Evolutionary conservation across 2,329 filamentous ascomycete species (phyloP), one percentile per base, ranked within the genome.

Genomic region (Pyrenophora teres): DNA sequence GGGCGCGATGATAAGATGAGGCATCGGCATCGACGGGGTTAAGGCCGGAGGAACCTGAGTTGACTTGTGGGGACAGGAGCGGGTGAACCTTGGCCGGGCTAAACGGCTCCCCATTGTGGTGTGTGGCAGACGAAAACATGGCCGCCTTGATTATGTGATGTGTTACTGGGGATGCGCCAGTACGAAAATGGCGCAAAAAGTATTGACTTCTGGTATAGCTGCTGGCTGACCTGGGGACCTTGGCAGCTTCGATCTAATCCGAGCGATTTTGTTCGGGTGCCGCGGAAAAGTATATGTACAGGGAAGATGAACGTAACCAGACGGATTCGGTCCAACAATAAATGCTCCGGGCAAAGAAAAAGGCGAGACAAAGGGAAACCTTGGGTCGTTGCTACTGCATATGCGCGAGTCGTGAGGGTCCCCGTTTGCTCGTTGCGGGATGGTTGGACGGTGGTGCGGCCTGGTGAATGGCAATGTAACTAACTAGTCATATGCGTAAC

Each of bases 81-180:
- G 70, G 65, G 45, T 70, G 69, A 46, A 72, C 61, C 56, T 65
- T 68, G 38, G 67, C 67, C 56, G 70, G 64, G 57, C 62, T 63
- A 49, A 65, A 69, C 60, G 68, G 68, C 60, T 69, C 68, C 63
- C 62, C 68, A 63, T 60, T 55, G 48, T 54, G 56, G 59, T 47
- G 54, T 39, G 48, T 52, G 5, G 49, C 56, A 40, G 59, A 48
- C 50, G 27, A 12, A 30, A 68, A 62, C 63, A 70, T 70, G 37
- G 51, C 62, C 46, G 51, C 40, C 36, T 27, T 10, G 30, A 18
- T 30, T 30, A 30, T 36, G 4, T 31, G 37, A 27, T 19, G 43
- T 43, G 19, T 6, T 42, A 35, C 27, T 39, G 27, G 9, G 23
- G 45, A 16, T 27, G 37, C 31, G 30, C 30, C 45, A 19, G 37